Evolutionary conservation across 176 grass and related monocot genomes (phyloP), one percentile per base, ranked within the genome.

Genomic region (Pontederia paniculata): DNA sequence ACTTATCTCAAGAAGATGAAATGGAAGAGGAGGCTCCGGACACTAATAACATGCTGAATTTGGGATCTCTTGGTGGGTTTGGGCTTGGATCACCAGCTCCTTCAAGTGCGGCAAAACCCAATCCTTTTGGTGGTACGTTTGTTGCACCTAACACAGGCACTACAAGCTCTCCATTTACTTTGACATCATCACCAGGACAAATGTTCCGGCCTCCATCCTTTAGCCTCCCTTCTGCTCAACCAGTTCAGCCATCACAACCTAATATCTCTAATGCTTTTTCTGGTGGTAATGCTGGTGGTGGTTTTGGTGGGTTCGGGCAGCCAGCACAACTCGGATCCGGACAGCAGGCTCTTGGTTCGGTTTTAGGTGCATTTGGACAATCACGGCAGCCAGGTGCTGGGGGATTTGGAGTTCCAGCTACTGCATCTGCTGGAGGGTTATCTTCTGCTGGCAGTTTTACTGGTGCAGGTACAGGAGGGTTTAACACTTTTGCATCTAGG

Each of bases 351-450:
- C 85, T 97, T 78, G 91, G 91, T 58, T 90, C 83, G 52, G 91
- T 90, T 70, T 76, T 97, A 41, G 86, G 91, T 70, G 65, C 91
- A 78, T 97, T 90, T 68, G 91, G 91, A 71, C 85, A 97, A 73
- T 87, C 91, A 18, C 91, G 86, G 44, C 91, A 97, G 61, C 52
- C 89, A 54, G 90, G 90, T 80, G 57, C 64, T 20, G 71, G 81
- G 14, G 63, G 63, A 13, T 71, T 85, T 57, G 65, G 70, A 28
- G 57, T 65, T 42, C 45, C 45, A 23, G 45, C 58, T 20, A 45
- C 7, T 61, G 58, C 19, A 44, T 37, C 41, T 61, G 44, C 37
- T 61, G 58, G 48, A 50, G 20, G 60, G 23, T 46, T 42, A 45
- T 48, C 72, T 70, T 55, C 70, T 14, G 22, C 71, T 9, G 42